Percentiles rank a stretch among this genome's conserved stretches.
These are phyloP conservation scores for Russula vinacea DNA, from an alignment of 768 basidiomycete species.

Conservation along the genomic window DNA sequence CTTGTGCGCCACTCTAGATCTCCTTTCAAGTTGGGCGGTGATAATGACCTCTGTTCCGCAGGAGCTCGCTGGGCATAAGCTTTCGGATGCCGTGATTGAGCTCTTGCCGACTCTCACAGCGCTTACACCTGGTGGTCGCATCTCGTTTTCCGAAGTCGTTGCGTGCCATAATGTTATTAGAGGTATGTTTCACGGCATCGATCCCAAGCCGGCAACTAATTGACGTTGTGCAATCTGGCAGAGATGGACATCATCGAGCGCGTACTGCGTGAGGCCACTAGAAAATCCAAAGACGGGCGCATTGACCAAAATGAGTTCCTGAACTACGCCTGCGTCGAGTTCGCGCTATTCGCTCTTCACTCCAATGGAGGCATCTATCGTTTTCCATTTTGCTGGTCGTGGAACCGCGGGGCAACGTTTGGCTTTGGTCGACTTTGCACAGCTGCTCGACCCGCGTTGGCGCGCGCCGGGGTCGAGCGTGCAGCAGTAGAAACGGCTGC, in stretches of 20 bases:
- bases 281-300: conserved; percentile 89
- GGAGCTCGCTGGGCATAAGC: conserved; percentile 97
- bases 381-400: conserved; percentile 95
- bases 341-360: conserved; percentile 95
- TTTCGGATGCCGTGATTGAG: conserved; percentile 91
- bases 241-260: conserved; percentile 98
- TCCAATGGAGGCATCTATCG: conserved; percentile 96
- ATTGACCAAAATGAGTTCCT: conserved; percentile 96
- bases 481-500: conserved; percentile 36
- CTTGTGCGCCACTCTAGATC: conserved; percentile 51
- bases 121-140: conserved; percentile 80
- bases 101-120: conserved; percentile 89
- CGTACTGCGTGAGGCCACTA: conserved; percentile 85
- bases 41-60: conserved; percentile 35
- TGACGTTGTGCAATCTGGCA: conserved; percentile 30
- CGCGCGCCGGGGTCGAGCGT: conserved; percentile 54
- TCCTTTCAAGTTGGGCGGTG: neutral
- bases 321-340: conserved; percentile 75
- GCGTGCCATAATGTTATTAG: conserved; percentile 96
- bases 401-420: conserved; percentile 69
- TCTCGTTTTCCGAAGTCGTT: conserved; percentile 94
- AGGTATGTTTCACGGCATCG: conserved; percentile 48
- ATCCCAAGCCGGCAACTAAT: conserved; percentile 10
- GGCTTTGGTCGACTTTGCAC: conserved; percentile 86
- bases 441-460: conserved; percentile 90